Base-by-base conservation (phyloP, 306 rosid genomes). In the Pterocarpus macrocarpus region DNA sequence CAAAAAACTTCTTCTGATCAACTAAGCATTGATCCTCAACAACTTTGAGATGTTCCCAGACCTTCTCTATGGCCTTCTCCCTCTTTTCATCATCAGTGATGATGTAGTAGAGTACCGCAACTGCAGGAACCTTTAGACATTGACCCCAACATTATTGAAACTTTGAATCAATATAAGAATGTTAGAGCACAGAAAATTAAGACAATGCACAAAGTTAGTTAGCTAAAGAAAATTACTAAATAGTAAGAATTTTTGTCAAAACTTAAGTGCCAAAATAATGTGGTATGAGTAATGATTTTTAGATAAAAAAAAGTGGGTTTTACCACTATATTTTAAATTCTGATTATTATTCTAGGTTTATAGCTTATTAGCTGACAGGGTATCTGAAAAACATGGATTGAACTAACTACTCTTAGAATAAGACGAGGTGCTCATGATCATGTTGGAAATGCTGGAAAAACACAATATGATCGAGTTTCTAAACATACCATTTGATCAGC, bases 401-500 rank as follows among this genome's bases (percentile, higher is more conserved):
- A 62, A 59, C 2, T 32, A 13, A 39, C 44, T 7, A 39, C 7
- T 39, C 44, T 4, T 39, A 39, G 7, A 30, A 33, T 4, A 62
- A 62, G 67, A 30, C n/a, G n/a, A 32, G 13, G 47, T 64, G 47
- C 8, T 41, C 8, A 67, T 45, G 28, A 12, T 45, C 2, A 69
- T 13, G 39, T 13, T 69, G 41, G 7, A 69, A 43, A 64, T 0
- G 41, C 16, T 69, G 28, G 17, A 17, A 13, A 32, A 44, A 11
- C 11, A 11, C 65, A 36, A 36, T n/a, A 39, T 44, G 43, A 43
- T 35, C 14, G 53, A 39, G 50, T 32, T 30, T 41, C 7, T 8
- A 4, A 69, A 59, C 6, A 1, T 84, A 84, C 87, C 87, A 41
- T 33, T 0, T 73, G 62, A 1, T 84, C 87, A 1, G 13, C 68